phyloP scores from a whole-genome alignment of 1,284 basidiomycete species.

The Agaricales sp. region DNA sequence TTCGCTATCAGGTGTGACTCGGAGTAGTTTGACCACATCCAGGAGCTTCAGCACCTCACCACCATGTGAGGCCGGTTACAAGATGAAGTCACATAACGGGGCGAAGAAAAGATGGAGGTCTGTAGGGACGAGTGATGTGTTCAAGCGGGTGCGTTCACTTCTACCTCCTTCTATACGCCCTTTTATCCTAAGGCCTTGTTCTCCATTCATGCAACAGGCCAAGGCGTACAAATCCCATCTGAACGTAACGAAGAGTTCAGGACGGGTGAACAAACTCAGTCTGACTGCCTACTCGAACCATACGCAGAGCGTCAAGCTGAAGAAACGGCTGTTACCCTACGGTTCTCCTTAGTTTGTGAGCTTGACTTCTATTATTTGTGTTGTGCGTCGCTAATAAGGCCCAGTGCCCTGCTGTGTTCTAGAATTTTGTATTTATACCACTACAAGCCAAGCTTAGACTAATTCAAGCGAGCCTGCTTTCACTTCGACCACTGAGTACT shows the following conservation, averaged over 20 bases:
- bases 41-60: slow-evolving; percentile 39
- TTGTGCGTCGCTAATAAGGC: too few relatives aligned
- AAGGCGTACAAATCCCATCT: slow-evolving; percentile 62
- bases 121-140: slow-evolving; percentile 48
- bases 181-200: slow-evolving; percentile 4
- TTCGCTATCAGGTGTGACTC: not conserved
- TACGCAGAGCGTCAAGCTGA: slow-evolving; percentile 53
- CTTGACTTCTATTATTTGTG: not conserved
- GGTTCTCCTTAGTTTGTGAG: slow-evolving; percentile 31
- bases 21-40: not conserved
- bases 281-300: slow-evolving; percentile 54
- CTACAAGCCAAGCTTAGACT: too few relatives aligned
- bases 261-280: slow-evolving; percentile 53
- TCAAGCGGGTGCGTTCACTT: slow-evolving; percentile 74
- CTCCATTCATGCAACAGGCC: slow-evolving; percentile 29
- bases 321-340: slow-evolving; percentile 60
- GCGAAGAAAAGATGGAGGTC: slow-evolving; percentile 77
- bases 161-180: slow-evolving; percentile 3
- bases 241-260: slow-evolving; percentile 57
- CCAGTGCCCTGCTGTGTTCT: too few relatives aligned
- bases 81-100: slow-evolving; percentile 69
- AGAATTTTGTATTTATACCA: too few relatives aligned
- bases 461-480: too few relatives aligned
- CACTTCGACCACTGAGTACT: too few relatives aligned
- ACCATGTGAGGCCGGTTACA: slow-evolving; percentile 37